phyloP scores from a whole-genome alignment of 345 rosid genomes.

The Excoecaria agallocha region DNA sequence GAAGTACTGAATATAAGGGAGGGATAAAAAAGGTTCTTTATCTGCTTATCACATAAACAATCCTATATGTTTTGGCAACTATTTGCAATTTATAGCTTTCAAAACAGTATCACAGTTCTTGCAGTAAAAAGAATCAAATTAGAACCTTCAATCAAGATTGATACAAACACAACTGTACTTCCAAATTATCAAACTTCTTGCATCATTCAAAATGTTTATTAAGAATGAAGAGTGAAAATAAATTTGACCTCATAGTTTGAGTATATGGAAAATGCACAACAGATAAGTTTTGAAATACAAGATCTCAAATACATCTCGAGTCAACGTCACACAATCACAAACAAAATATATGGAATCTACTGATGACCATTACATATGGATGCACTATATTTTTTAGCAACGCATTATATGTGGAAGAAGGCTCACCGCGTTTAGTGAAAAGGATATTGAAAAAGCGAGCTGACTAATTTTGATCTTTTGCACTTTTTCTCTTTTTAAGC shows the following conservation, averaged over 20 bases:
- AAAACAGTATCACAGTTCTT: not conserved
- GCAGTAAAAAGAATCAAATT: not conserved
- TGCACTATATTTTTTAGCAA: constrained; percentile 3
- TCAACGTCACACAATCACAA: not conserved
- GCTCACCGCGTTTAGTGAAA: constrained; percentile 14
- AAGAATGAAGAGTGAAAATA: not conserved
- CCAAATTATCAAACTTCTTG: not conserved
- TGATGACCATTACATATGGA: not conserved
- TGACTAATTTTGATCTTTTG: constrained; percentile 34
- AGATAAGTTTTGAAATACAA: not conserved
- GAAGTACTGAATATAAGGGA: not conserved
- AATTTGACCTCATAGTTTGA: not conserved
- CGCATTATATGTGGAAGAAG: constrained; percentile 19
- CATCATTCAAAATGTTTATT: too few species aligned
- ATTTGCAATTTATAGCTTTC: not conserved
- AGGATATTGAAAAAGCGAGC: constrained; percentile 25
- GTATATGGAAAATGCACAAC: not conserved
- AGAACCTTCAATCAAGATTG: not conserved
- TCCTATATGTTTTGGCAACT: not conserved
- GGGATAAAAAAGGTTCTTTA: not conserved
- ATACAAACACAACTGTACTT: not conserved
- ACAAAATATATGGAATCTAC: not conserved
- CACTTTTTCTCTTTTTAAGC: constrained; percentile 33
- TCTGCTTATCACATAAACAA: not conserved
- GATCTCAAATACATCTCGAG: constrained; percentile 9